Base-by-base conservation (phyloP, 306 rosid species). In the Corylus avellana region DNA sequence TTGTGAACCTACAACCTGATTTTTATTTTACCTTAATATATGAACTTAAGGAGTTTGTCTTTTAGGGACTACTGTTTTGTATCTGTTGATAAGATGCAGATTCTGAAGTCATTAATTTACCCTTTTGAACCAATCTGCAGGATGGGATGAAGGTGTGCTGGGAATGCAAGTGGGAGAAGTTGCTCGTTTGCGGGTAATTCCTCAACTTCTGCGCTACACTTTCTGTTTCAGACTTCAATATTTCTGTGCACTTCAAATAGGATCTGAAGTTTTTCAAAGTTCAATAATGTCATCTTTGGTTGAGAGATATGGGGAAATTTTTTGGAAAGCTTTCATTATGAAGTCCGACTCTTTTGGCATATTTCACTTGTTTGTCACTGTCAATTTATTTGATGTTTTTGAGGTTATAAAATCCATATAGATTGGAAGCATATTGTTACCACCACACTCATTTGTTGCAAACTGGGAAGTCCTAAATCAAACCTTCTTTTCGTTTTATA, bases 81-180 rank as follows among this genome's bases (percentile, higher is more conserved):
- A 46, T 48, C 22, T 49, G 2, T 56, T 12, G 9, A 12, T 4
- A 27, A 12, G 17, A 50, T 54, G 42, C 35, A 61, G 22, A 68
- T 53, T 32, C 1, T 20, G 66, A 1, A 25, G 14, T 25, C 8
- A 70, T 53, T 53, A 1, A 29, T 61, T 70, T 59, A 44, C 56
- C 18, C 72, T 35, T 53, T 74, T 63, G 48, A 50, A 58, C 56
- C 62, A 76, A 73, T 83, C 10, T 82, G 57, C 69, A 93, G 98
- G 97, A 77, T 92, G 97, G 98, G 98, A 94, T 86, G 98, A 94
- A 85, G 98, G 98, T 77, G 98, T 94, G 29, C 47, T 92, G 4
- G 91, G 86, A 71, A 94, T 94, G 97, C 97, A 94, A 85, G 1
- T 92, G 35, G 98, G 98, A 58, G 97, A 94, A 89, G 92, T 91